Evolutionary conservation across 202 grass and related monocot species (phyloP).

Genomic region (Elaeis oleifera): DNA sequence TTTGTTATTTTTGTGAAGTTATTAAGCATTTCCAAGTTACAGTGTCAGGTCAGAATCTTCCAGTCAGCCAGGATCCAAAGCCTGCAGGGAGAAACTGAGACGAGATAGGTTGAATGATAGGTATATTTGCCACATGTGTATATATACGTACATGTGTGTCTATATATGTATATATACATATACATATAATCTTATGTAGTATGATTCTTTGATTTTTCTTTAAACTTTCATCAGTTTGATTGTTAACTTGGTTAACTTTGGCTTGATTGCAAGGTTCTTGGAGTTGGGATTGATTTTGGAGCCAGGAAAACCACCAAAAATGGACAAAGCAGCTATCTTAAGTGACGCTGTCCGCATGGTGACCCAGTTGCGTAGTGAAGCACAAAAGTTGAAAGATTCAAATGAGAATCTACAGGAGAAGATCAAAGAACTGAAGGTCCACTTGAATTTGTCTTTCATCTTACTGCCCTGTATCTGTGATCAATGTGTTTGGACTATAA

Average conservation of each 20-base stretch:
- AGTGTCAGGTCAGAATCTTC: too few relatives aligned
- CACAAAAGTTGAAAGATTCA: constrained; percentile 38
- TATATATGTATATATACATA: too few relatives aligned
- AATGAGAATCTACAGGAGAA: constrained; percentile 32
- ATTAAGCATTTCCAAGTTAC: too few relatives aligned
- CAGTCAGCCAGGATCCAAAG: constrained; percentile 25
- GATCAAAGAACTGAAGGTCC: constrained; percentile 47
- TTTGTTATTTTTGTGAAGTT: too few relatives aligned
- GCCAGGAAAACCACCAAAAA: constrained; percentile 24
- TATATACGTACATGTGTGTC: too few relatives aligned
- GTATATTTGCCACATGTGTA: constrained; percentile 4
- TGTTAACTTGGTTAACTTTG: neutral
- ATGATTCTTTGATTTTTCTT: neutral
- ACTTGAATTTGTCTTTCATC: constrained; percentile 8
- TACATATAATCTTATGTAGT: neutral
- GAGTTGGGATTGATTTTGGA: constrained; percentile 32
- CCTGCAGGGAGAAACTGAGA: constrained; percentile 41
- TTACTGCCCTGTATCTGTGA: neutral
- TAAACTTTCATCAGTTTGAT: neutral
- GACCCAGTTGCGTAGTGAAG: constrained; percentile 25
- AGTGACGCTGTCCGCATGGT: constrained; percentile 27
- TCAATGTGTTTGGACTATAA: neutral
- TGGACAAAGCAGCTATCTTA: constrained; percentile 35
- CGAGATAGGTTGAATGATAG: constrained; percentile 42
- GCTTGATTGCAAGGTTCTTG: constrained; percentile 21